Evolutionary conservation across 2,329 filamentous ascomycete species (phyloP).

Genomic region (Aphanocladium album): DNA sequence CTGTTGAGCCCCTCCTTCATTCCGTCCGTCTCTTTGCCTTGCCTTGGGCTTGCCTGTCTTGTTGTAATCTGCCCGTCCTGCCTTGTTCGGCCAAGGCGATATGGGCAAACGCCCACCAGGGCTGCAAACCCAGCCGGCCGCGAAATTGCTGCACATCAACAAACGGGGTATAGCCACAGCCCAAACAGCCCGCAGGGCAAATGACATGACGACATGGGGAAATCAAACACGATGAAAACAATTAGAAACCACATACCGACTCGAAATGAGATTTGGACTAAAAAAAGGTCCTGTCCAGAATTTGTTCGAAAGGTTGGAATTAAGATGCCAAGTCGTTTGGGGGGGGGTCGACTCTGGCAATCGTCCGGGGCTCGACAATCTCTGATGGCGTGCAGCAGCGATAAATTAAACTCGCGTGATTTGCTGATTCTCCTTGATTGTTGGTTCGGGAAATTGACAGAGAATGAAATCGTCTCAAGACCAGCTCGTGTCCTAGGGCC

Average conservation of each 20-base stretch:
- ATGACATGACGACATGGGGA: not conserved
- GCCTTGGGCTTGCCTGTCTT: not conserved
- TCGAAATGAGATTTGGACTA: not conserved
- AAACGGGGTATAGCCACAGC: too few species aligned
- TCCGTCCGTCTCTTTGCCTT: not conserved
- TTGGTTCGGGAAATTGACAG: not conserved
- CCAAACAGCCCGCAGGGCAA: not conserved
- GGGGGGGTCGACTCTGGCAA: not conserved
- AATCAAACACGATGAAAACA: conserved; percentile 3
- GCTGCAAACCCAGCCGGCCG: conserved; percentile 10
- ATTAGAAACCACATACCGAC: conserved; percentile 3
- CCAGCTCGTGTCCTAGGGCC: not conserved
- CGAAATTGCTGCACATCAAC: conserved; percentile 6
- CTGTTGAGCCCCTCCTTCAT: not conserved
- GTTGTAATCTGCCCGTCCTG: not conserved
- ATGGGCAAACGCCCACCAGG: conserved; percentile 2
- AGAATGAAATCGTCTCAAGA: too few species aligned
- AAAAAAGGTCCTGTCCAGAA: not conserved
- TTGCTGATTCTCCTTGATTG: too few species aligned
- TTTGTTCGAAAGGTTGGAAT: not conserved
- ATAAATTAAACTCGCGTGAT: not conserved
- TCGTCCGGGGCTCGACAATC: conserved; percentile 1
- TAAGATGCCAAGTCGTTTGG: not conserved
- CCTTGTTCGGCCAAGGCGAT: not conserved
- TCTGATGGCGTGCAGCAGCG: not conserved